Evolutionary conservation across 139 green algal species (phyloP), one percentile per base, ranked within the genome.

Genomic region (Pleodorina starrii): DNA sequence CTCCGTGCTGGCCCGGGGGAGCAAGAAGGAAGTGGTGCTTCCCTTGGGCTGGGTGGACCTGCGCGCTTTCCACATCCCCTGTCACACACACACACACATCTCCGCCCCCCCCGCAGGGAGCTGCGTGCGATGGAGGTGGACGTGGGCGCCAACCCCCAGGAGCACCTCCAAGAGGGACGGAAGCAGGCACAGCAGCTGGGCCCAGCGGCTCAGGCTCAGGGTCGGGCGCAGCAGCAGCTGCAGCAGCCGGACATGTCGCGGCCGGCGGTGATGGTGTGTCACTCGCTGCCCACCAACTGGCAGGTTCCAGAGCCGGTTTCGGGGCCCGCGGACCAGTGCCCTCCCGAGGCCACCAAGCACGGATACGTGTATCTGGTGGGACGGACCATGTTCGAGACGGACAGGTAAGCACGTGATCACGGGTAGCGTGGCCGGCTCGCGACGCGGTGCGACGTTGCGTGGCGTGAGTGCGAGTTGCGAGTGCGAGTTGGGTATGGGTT

Each of bases 361-460:
- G 77, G 77, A 23, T 92, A 92, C 81, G 90, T 92, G 2, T 94
- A 94, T 60, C n/a, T 80, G 16, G 87, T 97, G 16, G 94, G 92
- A 0, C 80, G 94, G 0, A 95, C 94, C 80, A 97, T 97, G 94
- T 96, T 95, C 85, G 94, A 96, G 88, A 94, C 93, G 0, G 91
- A 96, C 73, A 89, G 72, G 81, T 85, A 48, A 5, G 71, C 5
- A 36, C 9, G 5, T 69, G n/a, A n/a, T n/a, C n/a, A n/a, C n/a
- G n/a, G n/a, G n/a, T n/a, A n/a, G n/a, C n/a, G n/a, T n/a, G n/a
- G n/a, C n/a, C n/a, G n/a, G n/a, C n/a, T n/a, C n/a, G n/a, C n/a
- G n/a, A n/a, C n/a, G n/a, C n/a, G n/a, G n/a, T n/a, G n/a, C n/a
- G n/a, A n/a, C n/a, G n/a, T n/a, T n/a, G n/a, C n/a, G n/a, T n/a